Percentiles rank a stretch among this genome's conserved stretches.
phyloP scores from a whole-genome alignment of 140 eudicot genomes.

The Ambrosia hybrid region DNA sequence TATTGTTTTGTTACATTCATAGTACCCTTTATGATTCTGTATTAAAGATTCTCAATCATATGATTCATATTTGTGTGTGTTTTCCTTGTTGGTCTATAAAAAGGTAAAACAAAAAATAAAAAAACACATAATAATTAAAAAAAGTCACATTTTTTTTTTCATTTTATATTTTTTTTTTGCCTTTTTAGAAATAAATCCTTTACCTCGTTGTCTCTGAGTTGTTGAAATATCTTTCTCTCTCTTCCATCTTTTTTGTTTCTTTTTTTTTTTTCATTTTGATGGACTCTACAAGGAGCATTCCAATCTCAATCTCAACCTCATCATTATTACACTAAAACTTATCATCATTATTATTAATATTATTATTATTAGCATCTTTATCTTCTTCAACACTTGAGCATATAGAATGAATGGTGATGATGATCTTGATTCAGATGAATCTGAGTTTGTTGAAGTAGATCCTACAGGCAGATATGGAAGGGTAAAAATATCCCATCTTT shows the following conservation, averaged over 20 bases:
- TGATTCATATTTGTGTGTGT: no score
- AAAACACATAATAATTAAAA: not conserved
- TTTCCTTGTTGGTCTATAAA: no score
- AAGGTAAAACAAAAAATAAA: not conserved
- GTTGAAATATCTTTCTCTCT: constrained; percentile 32
- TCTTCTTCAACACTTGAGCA: not conserved
- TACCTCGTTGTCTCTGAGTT: constrained; percentile 38
- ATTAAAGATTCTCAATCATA: no score
- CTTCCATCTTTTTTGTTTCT: not conserved
- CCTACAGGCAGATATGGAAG: constrained; percentile 93
- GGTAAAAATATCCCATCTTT: constrained; percentile 26
- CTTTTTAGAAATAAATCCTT: constrained; percentile 27
- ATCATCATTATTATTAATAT: not conserved
- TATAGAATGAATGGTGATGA: constrained; percentile 15
- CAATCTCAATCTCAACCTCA: constrained; percentile 28
- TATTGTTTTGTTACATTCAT: no score
- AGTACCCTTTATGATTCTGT: no score
- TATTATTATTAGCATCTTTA: constrained; percentile 1
- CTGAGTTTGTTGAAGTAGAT: constrained; percentile 86
- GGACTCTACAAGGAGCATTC: constrained; percentile 39
- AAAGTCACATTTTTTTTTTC: not conserved
- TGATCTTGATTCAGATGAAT: constrained; percentile 45
- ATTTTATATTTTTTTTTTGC: constrained; percentile 2
- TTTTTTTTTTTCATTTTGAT: constrained; percentile 20
- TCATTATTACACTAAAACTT: constrained; percentile 21